Evolutionary conservation across 1,284 basidiomycete species (phyloP).

Genomic region (Coriolopsis trogii): DNA sequence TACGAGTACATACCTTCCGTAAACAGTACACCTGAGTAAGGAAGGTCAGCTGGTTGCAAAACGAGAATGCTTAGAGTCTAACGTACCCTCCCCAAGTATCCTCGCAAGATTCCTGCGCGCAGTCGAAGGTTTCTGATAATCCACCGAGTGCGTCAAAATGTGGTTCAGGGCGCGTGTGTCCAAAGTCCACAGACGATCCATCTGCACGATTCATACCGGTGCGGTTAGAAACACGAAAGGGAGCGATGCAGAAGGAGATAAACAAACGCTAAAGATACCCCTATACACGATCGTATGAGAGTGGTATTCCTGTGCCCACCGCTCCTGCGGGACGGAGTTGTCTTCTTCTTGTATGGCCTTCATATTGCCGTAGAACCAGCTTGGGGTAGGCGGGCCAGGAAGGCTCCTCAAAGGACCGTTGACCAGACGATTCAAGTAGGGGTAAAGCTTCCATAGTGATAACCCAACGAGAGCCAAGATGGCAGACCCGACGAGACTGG

Average conservation of each 20-base stretch:
- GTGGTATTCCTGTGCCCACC: constrained; percentile 62
- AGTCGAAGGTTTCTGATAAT: constrained; percentile 37
- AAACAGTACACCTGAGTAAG: constrained; percentile 11
- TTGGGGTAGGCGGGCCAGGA: constrained; percentile 52
- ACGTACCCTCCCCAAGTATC: constrained; percentile 35
- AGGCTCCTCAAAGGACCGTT: constrained; percentile 49
- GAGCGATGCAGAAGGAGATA: background rate
- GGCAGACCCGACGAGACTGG: too few species aligned
- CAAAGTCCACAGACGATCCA: constrained; percentile 42
- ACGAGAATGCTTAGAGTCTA: background rate
- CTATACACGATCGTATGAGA: constrained; percentile 46
- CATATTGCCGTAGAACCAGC: constrained; percentile 57
- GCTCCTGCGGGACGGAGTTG: constrained; percentile 47
- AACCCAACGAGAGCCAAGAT: too few species aligned
- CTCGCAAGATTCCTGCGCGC: constrained; percentile 25
- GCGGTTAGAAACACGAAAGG: background rate
- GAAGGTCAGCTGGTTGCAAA: background rate
- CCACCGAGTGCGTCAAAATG: constrained; percentile 37
- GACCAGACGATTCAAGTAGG: constrained; percentile 19
- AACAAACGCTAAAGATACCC: constrained; percentile 47
- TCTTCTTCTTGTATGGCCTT: constrained; percentile 43
- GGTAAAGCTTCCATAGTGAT: constrained; percentile 13
- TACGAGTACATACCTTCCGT: constrained; percentile 10
- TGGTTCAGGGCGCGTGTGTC: constrained; percentile 39
- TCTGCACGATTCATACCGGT: constrained; percentile 30